These are phyloP conservation scores for Euphorbia celastroides DNA, from an alignment of 441 rosid genomes.

Conservation along the genomic window DNA sequence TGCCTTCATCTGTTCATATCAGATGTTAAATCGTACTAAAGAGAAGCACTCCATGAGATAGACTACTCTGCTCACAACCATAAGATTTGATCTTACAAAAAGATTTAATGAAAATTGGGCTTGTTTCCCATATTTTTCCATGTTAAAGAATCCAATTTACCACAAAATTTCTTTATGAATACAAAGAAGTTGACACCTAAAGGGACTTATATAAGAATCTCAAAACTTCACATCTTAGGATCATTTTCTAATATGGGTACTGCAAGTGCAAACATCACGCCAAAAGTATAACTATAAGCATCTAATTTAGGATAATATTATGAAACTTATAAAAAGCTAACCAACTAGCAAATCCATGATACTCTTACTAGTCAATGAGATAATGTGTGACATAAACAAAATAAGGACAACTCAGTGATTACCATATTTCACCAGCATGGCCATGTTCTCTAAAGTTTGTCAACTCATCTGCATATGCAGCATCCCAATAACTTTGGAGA, in stretches of 20 bases:
- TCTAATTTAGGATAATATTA: not conserved
- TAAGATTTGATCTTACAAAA: not conserved
- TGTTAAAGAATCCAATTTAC: not conserved
- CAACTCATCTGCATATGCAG: slow-evolving; percentile 85
- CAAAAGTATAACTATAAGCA: not conserved
- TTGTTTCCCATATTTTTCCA: not conserved
- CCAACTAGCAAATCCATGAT: not conserved
- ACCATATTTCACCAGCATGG: slow-evolving; percentile 94
- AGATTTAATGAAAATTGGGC: not conserved
- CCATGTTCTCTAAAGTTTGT: slow-evolving; percentile 83
- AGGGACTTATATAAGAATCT: not conserved
- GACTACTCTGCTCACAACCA: not conserved
- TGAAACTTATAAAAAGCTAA: not conserved
- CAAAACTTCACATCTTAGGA: not conserved
- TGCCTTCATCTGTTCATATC: not conserved
- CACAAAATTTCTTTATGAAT: not conserved
- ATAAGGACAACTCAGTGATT: slow-evolving; percentile 2
- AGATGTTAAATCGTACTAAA: not conserved
- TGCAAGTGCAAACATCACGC: not conserved
- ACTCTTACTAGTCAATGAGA: not conserved
- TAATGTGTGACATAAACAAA: not conserved
- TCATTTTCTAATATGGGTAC: not conserved
- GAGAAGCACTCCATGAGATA: not conserved
- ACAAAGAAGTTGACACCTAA: not conserved
- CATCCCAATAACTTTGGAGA: slow-evolving; percentile 86